Conservation (phyloP, 345 rosid genomes). For the Salix exigua region DNA sequence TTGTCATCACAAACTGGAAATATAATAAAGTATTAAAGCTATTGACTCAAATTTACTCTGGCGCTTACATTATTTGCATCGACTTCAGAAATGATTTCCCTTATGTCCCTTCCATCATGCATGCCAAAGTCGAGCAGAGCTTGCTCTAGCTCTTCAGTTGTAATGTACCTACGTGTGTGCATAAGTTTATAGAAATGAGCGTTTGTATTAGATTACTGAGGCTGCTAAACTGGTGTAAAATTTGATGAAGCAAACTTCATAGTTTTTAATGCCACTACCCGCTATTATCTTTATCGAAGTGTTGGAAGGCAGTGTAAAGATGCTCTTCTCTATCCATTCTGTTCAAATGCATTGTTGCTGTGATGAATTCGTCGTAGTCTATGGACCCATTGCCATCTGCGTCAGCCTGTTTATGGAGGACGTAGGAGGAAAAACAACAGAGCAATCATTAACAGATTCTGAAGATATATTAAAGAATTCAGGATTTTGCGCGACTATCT, state of each 20-base stretch:
- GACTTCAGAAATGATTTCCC: constrained; percentile 80
- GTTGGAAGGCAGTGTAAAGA: constrained; percentile 77
- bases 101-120: constrained; percentile 67
- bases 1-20: not conserved
- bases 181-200: not conserved
- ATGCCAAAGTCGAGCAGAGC: constrained; percentile 79
- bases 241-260: not conserved
- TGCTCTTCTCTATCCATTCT: constrained; percentile 74
- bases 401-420: constrained; percentile 53
- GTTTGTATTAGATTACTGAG: not conserved
- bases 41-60: not conserved
- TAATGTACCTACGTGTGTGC: constrained; percentile 42
- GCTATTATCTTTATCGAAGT: constrained; percentile 79
- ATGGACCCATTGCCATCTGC: constrained; percentile 81
- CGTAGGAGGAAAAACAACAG: not conserved
- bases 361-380: constrained; percentile 73
- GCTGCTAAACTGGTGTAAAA: not conserved
- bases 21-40: not conserved
- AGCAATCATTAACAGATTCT: not conserved
- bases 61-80: constrained; percentile 66
- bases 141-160: constrained; percentile 90
- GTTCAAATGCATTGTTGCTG: constrained; percentile 82
- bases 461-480: not conserved
- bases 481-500: not conserved
- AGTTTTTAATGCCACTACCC: constrained; percentile 40